Evolutionary conservation across 345 rosid species (phyloP), one percentile per base, ranked within the genome.

Genomic region (Eutrema heterophyllum): DNA sequence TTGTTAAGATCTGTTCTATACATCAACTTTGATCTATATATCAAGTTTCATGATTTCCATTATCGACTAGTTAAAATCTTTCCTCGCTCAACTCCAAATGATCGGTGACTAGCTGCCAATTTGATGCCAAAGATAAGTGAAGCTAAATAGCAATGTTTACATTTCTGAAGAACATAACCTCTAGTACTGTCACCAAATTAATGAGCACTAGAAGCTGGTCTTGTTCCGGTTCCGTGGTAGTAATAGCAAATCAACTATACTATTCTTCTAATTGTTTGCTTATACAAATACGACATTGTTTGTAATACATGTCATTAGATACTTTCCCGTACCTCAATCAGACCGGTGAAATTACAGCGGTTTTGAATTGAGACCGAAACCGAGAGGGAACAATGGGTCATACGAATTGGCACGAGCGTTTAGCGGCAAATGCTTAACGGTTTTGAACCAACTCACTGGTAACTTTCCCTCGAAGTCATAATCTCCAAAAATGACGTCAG

Each of bases 311-410:
- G 69, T 32, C 30, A 54, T 35, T 7, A 54, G 40, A 53, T 44
- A 73, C 14, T 43, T 44, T 70, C 29, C 55, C 0, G 3, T 38
- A 38, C 30, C 16, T 27, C 11, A 67, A 67, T 67, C 43, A 59
- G 32, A 67, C 32, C 1, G 9, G 64, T 62, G 43, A 33, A 60
- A 36, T 68, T 61, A 45, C 46, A 70, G 39, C 5, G 43, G 39
- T 53, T 69, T 63, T 27, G 44, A 63, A 75, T 33, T 62, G 72
- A 90, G 76, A 76, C 96, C 96, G 32, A 87, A 90, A 53, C 96
- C 93, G 35, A 83, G 63, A 30, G 93, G 93, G 58, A 90, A 90
- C 70, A 86, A 69, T 26, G 96, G 88, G 32, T 87, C 88, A 61
- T 76, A 83, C 2, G 87, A 80, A 60, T 84, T 84, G 43, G 79